phyloP scores from a whole-genome alignment of 75 land plant genomes.

The Gnetum montanum region DNA sequence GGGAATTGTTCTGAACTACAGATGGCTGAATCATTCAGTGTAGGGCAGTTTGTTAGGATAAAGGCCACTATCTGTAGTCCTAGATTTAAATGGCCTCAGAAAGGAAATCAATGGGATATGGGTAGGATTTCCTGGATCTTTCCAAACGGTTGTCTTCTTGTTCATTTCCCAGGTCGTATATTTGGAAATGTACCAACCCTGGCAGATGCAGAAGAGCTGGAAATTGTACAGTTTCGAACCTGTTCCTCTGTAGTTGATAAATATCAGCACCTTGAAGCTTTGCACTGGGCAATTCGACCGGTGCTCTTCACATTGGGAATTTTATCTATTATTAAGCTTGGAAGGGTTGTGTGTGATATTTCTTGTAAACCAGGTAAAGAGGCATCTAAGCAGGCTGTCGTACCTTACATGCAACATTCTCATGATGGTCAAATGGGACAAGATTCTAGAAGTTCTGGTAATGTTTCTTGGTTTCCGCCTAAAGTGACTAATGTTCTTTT shows the following conservation, averaged over 20 bases:
- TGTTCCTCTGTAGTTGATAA: constrained; percentile 55
- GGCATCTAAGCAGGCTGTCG: constrained; percentile 1
- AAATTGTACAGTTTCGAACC: constrained; percentile 52
- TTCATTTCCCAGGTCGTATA: constrained; percentile 70
- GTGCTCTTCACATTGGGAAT: constrained; percentile 57
- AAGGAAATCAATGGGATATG: constrained; percentile 61
- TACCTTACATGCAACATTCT: constrained; percentile 9
- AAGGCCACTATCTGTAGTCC: constrained; percentile 47
- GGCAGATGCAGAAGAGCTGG: constrained; percentile 92
- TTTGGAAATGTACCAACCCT: constrained; percentile 34
- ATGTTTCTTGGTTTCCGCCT: constrained; percentile 56
- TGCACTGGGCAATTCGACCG: constrained; percentile 91
- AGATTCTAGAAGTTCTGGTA: constrained; percentile 16
- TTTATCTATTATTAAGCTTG: constrained; percentile 64
- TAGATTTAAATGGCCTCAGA: constrained; percentile 84
- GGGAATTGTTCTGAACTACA: constrained; percentile 63
- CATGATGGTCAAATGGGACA: constrained; percentile 18
- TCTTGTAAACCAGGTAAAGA: constrained; percentile 15
- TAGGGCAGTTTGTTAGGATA: constrained; percentile 76
- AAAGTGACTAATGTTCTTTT: constrained; percentile 49
- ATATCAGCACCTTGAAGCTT: constrained; percentile 80
- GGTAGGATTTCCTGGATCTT: constrained; percentile 57
- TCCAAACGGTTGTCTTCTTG: constrained; percentile 87
- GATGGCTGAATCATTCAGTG: constrained; percentile 48
- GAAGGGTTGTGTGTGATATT: constrained; percentile 36